These are phyloP conservation scores for Exserohilum rostratum DNA, from an alignment of 2,329 filamentous ascomycete genomes.

Conservation along the genomic window DNA sequence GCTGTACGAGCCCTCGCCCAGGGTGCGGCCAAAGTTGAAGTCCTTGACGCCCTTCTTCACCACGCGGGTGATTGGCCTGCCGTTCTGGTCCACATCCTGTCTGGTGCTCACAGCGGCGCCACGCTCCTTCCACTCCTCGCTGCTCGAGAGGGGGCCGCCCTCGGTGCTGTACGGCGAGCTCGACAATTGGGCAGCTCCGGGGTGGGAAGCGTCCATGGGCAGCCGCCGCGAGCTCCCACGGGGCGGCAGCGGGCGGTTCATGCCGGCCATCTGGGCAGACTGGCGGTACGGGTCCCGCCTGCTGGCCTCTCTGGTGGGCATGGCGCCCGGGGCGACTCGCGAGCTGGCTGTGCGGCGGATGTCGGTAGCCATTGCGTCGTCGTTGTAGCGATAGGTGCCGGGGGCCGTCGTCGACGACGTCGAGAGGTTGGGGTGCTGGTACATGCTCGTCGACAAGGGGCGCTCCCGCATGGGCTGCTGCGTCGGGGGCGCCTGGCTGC, in stretches of 20 bases:
- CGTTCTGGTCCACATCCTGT: slow-evolving; percentile 83
- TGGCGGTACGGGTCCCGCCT: slow-evolving; percentile 72
- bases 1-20: slow-evolving; percentile 97
- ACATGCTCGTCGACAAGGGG: slow-evolving; percentile 55
- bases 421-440: slow-evolving; percentile 56
- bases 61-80: slow-evolving; percentile 78
- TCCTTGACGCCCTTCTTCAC: slow-evolving; percentile 98
- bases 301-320: slow-evolving; percentile 71
- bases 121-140: slow-evolving; percentile 94
- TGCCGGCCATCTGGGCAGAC: slow-evolving; percentile 59
- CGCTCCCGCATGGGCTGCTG: slow-evolving; percentile 45
- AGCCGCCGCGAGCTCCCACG: slow-evolving; percentile 78
- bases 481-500: slow-evolving; percentile 34
- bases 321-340: slow-evolving; percentile 64
- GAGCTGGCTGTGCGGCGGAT: slow-evolving; percentile 65
- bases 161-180: slow-evolving; percentile 60
- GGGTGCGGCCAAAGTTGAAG: slow-evolving; percentile 87
- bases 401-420: slow-evolving; percentile 51
- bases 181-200: slow-evolving; percentile 33
- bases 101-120: slow-evolving; percentile 86
- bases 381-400: slow-evolving; percentile 55
- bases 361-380: slow-evolving; percentile 48
- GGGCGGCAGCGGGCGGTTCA: slow-evolving; percentile 70
- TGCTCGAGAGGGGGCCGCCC: slow-evolving; percentile 66
- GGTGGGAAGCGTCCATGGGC: slow-evolving; percentile 55